phyloP scores from a whole-genome alignment of 2,329 filamentous ascomycete species.

The Penicillium decumbens region DNA sequence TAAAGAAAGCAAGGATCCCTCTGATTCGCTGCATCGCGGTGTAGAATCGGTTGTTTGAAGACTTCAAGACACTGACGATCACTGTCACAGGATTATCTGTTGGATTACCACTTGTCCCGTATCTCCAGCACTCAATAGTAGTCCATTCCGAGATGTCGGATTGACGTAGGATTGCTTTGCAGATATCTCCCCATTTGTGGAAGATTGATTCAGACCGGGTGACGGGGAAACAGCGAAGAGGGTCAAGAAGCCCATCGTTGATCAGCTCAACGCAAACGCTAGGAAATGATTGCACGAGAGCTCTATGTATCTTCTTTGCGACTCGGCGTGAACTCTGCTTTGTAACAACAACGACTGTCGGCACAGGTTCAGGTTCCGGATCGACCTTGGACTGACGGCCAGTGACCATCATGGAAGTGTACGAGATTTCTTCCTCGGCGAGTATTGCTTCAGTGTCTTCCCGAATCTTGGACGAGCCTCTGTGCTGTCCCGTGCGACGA shows the following conservation, averaged over 20 bases:
- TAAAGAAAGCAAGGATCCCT: background rate
- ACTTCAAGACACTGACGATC: background rate
- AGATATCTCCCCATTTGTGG: background rate
- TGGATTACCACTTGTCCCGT: background rate
- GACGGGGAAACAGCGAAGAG: background rate
- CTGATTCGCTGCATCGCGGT: background rate
- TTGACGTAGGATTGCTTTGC: background rate
- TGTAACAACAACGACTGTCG: background rate
- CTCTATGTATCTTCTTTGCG: background rate
- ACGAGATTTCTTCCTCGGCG: background rate
- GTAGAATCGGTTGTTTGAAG: background rate
- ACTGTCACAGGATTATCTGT: background rate
- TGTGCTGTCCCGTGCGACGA: background rate
- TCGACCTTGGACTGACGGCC: conserved; percentile 1
- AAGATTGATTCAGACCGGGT: background rate
- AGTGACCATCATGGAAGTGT: background rate
- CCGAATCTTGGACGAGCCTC: background rate
- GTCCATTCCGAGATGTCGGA: background rate
- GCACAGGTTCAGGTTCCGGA: background rate
- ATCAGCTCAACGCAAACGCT: background rate
- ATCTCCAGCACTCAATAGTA: background rate
- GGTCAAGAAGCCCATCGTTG: background rate
- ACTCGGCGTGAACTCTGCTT: background rate
- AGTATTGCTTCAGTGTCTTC: background rate
- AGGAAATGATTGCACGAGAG: background rate